Base-by-base conservation (phyloP, 352 stramenopile species). In the Pythium sp. region DNA sequence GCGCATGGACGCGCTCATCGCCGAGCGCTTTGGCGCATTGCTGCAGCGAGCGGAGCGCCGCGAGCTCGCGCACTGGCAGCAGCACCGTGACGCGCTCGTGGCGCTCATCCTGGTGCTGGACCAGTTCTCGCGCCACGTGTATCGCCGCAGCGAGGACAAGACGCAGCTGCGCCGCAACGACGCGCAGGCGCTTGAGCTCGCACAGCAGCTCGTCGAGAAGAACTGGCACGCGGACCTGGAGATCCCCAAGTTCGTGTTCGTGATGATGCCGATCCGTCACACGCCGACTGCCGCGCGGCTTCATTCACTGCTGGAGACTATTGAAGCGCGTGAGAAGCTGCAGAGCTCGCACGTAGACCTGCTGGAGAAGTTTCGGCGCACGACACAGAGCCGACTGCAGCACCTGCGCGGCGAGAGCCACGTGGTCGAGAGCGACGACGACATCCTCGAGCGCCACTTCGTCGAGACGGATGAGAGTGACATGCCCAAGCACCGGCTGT, bases 241-340 rank as follows among this genome's bases (percentile, higher is more conserved):
- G 0, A 67, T 89, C 2, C 79, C 78, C 3, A 68, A 75, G 34
- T 92, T 91, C 64, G 83, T 94, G 61, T 97, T 97, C 63, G 79
- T 86, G 18, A 63, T 96, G 47, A 96, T 97, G 88, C 91, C 90
- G 34, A 72, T 96, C 41, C 88, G 89, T 43, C 91, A 97, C 69
- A 88, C 82, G 6, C 82, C 79, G 7, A 91, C 86, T 20, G n/a
- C 82, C 11, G 77, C 82, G 36, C 65, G 83, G 1, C 77, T 96
- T 7, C 62, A 79, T n/a, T 43, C 66, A 0, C 68, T 96, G 32
- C 67, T 96, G 12, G 74, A 67, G 24, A 75, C 76, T 5, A 83
- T 95, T 53, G 79, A 88, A 20, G 55, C 67, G 1, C 76, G 81
- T 20, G 67, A 86, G 18, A 56, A 68, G 56, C 69, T 78, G 41